These are phyloP conservation scores for Fusarium sp. DNA, from an alignment of 2,329 filamentous ascomycete species.

Conservation along the genomic window DNA sequence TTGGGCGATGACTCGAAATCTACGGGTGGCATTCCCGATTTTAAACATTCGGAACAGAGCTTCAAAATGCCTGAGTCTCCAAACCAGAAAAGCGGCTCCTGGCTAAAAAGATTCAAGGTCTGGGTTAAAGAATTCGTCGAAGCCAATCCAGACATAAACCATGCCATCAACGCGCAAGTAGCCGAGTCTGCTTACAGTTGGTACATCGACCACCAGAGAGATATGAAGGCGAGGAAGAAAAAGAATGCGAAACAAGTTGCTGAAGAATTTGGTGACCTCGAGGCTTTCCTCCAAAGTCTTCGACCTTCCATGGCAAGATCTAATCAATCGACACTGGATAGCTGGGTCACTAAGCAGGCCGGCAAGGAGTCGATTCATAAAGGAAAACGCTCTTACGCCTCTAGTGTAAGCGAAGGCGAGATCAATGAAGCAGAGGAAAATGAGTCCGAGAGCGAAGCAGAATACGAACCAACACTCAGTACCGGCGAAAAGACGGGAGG, in stretches of 20 bases:
- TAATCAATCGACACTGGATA: constrained; percentile 16
- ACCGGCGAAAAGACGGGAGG: constrained; percentile 20
- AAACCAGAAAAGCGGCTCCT: constrained; percentile 48
- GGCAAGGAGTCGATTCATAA: constrained; percentile 14
- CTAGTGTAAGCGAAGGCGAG: constrained; percentile 38
- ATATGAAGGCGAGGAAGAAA: constrained; percentile 51
- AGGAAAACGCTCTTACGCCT: constrained; percentile 35
- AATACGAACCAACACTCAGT: constrained; percentile 42
- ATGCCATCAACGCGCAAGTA: constrained; percentile 42
- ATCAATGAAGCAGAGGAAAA: constrained; percentile 19
- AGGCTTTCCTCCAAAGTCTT: constrained; percentile 37
- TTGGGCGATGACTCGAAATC: constrained; percentile 10
- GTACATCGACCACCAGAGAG: constrained; percentile 49
- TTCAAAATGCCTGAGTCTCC: constrained; percentile 48
- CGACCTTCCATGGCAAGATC: constrained; percentile 11
- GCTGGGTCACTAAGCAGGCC: constrained; percentile 14
- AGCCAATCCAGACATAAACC: constrained; percentile 41
- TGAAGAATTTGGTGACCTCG: constrained; percentile 44
- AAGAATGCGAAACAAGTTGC: constrained; percentile 48
- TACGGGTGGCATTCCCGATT: constrained; percentile 35
- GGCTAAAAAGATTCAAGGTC: constrained; percentile 51
- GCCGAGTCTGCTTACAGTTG: constrained; percentile 45
- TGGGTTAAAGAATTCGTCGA: constrained; percentile 50
- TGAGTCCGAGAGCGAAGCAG: constrained; percentile 45
- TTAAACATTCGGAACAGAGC: constrained; percentile 28